Conservation (phyloP, 169 alveolate genomes). For the Neospora caninum region DNA sequence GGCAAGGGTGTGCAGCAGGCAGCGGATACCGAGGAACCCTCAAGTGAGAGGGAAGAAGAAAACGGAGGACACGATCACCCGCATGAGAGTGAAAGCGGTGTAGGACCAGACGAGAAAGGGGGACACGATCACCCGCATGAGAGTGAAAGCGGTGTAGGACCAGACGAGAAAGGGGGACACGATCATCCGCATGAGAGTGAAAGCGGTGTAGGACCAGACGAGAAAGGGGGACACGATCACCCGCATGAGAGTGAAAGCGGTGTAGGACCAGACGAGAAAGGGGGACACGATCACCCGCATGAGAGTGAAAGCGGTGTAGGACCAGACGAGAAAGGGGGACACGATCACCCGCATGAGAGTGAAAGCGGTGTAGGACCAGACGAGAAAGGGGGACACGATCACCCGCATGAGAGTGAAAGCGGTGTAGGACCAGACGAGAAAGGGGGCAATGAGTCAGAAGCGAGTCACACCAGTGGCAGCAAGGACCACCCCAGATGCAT, state of each 20-base stretch:
- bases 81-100: not conserved
- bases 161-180: not conserved
- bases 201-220: no score
- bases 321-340: no score
- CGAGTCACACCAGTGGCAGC: not conserved
- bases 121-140: not conserved
- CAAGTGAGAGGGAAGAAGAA: not conserved
- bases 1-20: not conserved
- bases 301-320: not conserved
- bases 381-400: not conserved
- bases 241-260: not conserved
- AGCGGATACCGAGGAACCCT: not conserved
- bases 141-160: not conserved
- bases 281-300: not conserved
- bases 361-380: not conserved
- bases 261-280: not conserved
- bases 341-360: no score
- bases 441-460: not conserved
- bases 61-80: not conserved
- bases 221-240: no score
- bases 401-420: not conserved
- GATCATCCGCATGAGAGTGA: not conserved
- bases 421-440: not conserved
- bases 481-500: conserved; percentile 10
- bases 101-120: not conserved